Conservation (phyloP, 1,284 basidiomycete genomes). For the Cutaneotrichosporon daszewskae region DNA sequence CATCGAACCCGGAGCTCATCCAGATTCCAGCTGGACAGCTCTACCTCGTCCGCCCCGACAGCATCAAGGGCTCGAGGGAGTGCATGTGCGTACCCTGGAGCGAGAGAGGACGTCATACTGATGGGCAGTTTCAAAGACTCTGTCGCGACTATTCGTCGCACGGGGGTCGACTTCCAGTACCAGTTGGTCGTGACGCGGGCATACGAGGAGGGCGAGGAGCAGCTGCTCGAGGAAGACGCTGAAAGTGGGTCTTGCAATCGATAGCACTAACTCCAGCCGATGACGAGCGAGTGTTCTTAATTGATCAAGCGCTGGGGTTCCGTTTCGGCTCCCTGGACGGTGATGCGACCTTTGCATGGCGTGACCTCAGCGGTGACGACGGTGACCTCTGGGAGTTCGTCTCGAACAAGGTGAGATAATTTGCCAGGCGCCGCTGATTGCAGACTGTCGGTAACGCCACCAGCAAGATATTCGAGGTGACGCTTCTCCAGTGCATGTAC, state of each 20-base stretch:
- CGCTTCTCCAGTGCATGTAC: conserved; percentile 89
- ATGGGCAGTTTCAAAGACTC: conserved; percentile 83
- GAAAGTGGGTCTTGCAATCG: conserved; percentile 63
- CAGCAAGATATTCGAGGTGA: conserved; percentile 81
- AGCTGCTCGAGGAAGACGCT: conserved; percentile 87
- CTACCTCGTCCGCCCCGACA: conserved; percentile 83
- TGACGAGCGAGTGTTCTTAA: conserved; percentile 85
- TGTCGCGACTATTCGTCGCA: conserved; percentile 84
- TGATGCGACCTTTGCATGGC: conserved; percentile 80
- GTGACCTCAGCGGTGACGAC: conserved; percentile 60
- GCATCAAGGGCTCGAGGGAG: conserved; percentile 84
- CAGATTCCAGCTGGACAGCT: conserved; percentile 90
- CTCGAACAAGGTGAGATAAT: conserved; percentile 35
- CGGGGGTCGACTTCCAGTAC: conserved; percentile 77
- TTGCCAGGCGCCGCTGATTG: conserved; percentile 57
- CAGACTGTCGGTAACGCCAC: conserved; percentile 67
- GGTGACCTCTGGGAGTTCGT: conserved; percentile 49
- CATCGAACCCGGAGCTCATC: conserved; percentile 83
- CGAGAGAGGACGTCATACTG: not conserved
- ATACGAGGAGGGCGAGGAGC: conserved; percentile 92
- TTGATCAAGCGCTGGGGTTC: conserved; percentile 82
- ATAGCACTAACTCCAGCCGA: conserved; percentile 56
- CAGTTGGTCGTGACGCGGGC: conserved; percentile 94
- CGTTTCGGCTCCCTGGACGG: conserved; percentile 68
- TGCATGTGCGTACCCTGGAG: conserved; percentile 72